Evolutionary conservation across 169 alveolate genomes (phyloP).

Genomic region (Fabrea salina): DNA sequence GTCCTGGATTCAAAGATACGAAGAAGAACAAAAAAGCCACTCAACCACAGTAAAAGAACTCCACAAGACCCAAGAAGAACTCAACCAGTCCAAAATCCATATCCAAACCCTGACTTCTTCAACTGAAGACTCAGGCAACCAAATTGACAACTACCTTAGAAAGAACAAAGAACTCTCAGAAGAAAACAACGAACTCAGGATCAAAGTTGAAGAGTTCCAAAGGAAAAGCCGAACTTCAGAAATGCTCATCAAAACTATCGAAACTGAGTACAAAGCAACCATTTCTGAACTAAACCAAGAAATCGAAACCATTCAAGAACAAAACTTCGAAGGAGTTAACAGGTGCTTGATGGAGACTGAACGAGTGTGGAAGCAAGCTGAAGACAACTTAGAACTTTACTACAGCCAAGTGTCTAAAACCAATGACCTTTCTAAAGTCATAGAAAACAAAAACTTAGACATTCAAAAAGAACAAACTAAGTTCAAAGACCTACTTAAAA

Average conservation of each 20-base stretch:
- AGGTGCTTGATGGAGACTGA: not conserved
- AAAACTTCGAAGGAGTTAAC: not conserved
- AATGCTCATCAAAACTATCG: not conserved
- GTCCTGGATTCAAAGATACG: slow-evolving; percentile 14
- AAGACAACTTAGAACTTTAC: not conserved
- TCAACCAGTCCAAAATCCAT: not conserved
- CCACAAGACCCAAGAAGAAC: not conserved
- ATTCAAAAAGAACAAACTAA: too few species aligned
- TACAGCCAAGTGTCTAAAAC: not conserved
- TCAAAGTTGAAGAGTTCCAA: not conserved
- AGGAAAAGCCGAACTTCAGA: slow-evolving; percentile 12
- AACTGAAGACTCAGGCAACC: not conserved
- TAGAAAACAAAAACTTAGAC: too few species aligned
- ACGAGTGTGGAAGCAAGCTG: not conserved
- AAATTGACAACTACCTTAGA: not conserved
- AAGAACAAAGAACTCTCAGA: slow-evolving; percentile 3
- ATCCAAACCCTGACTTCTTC: not conserved
- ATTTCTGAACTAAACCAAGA: not conserved
- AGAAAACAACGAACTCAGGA: not conserved
- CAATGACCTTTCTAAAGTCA: not conserved
- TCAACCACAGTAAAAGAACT: not conserved
- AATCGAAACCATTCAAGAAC: not conserved
- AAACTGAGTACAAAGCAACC: slow-evolving; percentile 5
- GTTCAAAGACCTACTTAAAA: not conserved
- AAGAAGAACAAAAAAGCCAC: slow-evolving; percentile 22